Conservation (phyloP, 176 grass and related monocot species). For the Coix lacrymajobi region DNA sequence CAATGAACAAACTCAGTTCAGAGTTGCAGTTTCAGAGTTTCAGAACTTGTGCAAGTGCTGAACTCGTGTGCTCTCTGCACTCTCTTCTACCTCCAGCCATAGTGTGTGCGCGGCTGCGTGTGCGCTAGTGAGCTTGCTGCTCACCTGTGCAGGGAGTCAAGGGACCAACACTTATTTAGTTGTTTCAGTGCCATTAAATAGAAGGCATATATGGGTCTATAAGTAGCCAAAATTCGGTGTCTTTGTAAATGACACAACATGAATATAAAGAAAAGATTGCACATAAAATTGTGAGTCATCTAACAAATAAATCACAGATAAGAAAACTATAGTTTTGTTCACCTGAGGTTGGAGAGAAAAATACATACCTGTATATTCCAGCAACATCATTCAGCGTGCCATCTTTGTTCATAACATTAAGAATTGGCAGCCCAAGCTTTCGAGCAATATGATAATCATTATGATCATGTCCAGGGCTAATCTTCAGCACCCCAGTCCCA, state of each 20-base stretch:
- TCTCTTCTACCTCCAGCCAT: no score
- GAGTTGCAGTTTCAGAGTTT: no score
- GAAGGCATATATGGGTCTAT: slow-evolving; percentile 1
- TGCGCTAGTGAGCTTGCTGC: no score
- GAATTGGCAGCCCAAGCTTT: slow-evolving; percentile 95
- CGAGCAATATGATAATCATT: slow-evolving; percentile 99
- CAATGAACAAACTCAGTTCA: no score
- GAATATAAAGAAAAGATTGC: neutral
- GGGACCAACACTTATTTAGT: no score
- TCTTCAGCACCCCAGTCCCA: slow-evolving; percentile 97
- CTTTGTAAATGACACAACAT: neutral
- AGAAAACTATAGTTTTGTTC: neutral
- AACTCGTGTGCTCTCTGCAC: no score
- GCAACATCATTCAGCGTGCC: slow-evolving; percentile 93
- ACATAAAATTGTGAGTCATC: neutral
- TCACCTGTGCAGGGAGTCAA: no score
- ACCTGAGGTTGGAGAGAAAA: slow-evolving; percentile 13
- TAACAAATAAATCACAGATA: slow-evolving; percentile 4
- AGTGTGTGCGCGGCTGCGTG: no score
- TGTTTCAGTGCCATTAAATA: neutral
- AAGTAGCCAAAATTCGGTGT: neutral
- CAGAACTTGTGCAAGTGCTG: no score
- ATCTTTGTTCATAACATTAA: slow-evolving; percentile 99
- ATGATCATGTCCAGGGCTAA: slow-evolving; percentile 98
- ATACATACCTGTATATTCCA: slow-evolving; percentile 81